Conservation (phyloP, 805 yeast genomes). For the Candida railenensis region DNA sequence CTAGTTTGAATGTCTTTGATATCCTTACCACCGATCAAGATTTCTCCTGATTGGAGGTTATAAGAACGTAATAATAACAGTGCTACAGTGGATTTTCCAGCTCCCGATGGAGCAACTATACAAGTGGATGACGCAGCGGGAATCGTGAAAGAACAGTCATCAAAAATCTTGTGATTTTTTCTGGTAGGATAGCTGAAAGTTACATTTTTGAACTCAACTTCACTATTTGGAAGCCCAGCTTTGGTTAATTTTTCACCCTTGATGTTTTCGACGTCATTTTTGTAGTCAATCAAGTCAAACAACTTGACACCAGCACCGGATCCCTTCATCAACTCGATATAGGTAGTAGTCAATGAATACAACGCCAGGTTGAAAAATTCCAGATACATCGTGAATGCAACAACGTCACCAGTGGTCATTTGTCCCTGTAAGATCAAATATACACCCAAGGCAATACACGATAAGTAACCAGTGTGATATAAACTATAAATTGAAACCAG, state of each 20-base stretch:
- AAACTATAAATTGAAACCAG: conserved; percentile 41
- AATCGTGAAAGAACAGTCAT: conserved; percentile 36
- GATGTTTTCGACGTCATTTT: conserved; percentile 34
- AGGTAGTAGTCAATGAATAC: conserved; percentile 44
- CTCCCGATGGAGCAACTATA: conserved; percentile 58
- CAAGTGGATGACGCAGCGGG: conserved; percentile 38
- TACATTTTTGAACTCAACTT: conserved; percentile 38
- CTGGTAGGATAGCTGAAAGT: conserved; percentile 43
- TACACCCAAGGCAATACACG: conserved; percentile 43
- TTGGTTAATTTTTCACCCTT: conserved; percentile 30
- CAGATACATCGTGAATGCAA: conserved; percentile 45
- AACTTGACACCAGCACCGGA: conserved; percentile 46
- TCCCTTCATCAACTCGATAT: conserved; percentile 47
- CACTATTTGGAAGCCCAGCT: conserved; percentile 6
- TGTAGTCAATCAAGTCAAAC: conserved; percentile 40
- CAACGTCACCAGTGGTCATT: conserved; percentile 49
- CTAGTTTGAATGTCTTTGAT: conserved; percentile 48
- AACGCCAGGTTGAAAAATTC: conserved; percentile 45
- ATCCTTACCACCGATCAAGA: conserved; percentile 51
- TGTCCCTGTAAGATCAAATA: conserved; percentile 40
- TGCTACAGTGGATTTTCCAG: conserved; percentile 62
- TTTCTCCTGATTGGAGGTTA: conserved; percentile 47
- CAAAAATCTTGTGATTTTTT: conserved; percentile 33
- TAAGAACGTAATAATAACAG: conserved; percentile 53
- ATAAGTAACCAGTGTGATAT: conserved; percentile 42